These are phyloP conservation scores for Coniochaeta hoffmannii DNA, from an alignment of 2,329 filamentous ascomycete species.

Conservation along the genomic window DNA sequence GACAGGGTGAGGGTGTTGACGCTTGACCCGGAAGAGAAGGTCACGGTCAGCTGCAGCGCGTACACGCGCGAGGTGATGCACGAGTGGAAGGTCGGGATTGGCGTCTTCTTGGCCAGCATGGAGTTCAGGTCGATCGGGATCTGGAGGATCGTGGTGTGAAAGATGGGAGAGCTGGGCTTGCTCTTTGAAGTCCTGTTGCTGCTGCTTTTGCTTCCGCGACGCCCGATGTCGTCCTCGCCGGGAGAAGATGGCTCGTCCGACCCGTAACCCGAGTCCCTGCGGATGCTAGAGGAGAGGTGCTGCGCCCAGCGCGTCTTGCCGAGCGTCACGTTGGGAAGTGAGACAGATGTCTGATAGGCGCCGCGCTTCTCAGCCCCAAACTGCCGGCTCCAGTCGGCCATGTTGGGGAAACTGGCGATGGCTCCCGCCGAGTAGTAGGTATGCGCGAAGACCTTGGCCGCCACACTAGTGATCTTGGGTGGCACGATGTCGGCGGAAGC, in stretches of 20 bases:
- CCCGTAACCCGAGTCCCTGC: constrained; percentile 48
- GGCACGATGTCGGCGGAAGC: constrained; percentile 31
- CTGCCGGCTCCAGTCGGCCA: constrained; percentile 33
- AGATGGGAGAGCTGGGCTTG: constrained; percentile 17
- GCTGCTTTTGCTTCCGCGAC: background rate
- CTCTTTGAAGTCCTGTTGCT: background rate
- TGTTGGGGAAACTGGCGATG: constrained; percentile 40
- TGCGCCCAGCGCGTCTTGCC: constrained; percentile 33
- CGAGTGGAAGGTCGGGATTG: constrained; percentile 50
- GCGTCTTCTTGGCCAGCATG: constrained; percentile 33
- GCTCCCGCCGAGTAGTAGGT: constrained; percentile 44
- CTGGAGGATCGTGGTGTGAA: constrained; percentile 33
- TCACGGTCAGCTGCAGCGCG: constrained; percentile 37
- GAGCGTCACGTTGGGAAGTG: constrained; percentile 28
- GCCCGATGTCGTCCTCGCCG: constrained; percentile 4
- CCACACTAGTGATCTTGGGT: constrained; percentile 40
- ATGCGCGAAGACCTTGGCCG: constrained; percentile 42
- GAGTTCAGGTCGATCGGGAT: constrained; percentile 40
- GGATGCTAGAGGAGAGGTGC: constrained; percentile 21
- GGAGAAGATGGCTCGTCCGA: constrained; percentile 16
- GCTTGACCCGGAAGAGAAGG: constrained; percentile 24
- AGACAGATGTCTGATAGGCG: constrained; percentile 37
- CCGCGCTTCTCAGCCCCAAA: constrained; percentile 32
- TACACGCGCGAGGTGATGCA: constrained; percentile 52
- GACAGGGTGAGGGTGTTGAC: constrained; percentile 35